These are phyloP conservation scores for Pseudonitzschia pungens DNA, from an alignment of 108 stramenopile genomes.

Conservation along the genomic window DNA sequence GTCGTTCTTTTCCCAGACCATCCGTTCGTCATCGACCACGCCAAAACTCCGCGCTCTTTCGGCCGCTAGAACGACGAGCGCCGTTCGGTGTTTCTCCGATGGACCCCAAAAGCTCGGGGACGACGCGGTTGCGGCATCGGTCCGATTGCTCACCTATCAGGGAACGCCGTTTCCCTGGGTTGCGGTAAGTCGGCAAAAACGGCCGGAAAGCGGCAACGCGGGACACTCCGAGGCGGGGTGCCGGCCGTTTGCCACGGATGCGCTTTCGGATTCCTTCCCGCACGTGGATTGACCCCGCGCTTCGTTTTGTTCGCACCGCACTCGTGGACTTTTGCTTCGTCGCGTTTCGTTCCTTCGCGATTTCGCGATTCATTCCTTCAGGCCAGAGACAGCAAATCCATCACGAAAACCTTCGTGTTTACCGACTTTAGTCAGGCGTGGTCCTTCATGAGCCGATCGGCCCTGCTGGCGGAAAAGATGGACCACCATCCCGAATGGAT, in stretches of 20 bases:
- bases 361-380: constrained; percentile 3
- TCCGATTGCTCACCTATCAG: constrained; percentile 9
- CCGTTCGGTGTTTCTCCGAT: not conserved
- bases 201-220: too few relatives aligned
- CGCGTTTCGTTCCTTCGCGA: not conserved
- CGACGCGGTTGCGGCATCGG: constrained; percentile 7
- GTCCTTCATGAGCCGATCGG: constrained; percentile 89
- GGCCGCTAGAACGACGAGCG: not conserved
- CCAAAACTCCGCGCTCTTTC: not conserved
- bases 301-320: not conserved
- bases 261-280: not conserved
- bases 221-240: too few relatives aligned
- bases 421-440: constrained; percentile 89
- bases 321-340: not conserved
- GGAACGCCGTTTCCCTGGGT: constrained; percentile 23
- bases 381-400: constrained; percentile 40
- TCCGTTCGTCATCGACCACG: not conserved
- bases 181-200: constrained; percentile 17
- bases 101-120: constrained; percentile 17
- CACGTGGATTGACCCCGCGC: not conserved
- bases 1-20: not conserved
- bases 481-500: constrained; percentile 99
- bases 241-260: too few relatives aligned
- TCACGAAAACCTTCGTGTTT: constrained; percentile 80
- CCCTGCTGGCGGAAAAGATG: constrained; percentile 90